Percentiles rank a stretch among this genome's conserved stretches.
Evolutionary conservation across 257 asterid species (phyloP).

Genomic region (Vinca minor): DNA sequence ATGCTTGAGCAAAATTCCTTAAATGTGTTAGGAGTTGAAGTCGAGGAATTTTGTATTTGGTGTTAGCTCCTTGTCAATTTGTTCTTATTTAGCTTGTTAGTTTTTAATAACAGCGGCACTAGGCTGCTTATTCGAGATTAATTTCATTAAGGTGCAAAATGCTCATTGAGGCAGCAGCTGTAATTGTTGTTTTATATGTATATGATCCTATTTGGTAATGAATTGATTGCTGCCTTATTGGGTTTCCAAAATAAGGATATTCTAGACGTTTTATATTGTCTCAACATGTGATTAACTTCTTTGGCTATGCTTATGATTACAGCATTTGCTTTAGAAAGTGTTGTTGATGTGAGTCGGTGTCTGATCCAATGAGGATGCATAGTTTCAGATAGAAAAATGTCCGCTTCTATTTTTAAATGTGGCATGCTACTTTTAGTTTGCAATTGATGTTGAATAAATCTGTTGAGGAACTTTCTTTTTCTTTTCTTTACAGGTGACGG

Average conservation of each 20-base stretch:
- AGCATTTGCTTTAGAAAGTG: background rate
- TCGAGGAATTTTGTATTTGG: too few relatives aligned
- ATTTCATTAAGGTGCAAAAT: too few relatives aligned
- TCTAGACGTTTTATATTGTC: background rate
- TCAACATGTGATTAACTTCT: background rate
- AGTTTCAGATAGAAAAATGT: background rate
- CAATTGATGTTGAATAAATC: background rate
- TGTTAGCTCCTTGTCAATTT: too few relatives aligned
- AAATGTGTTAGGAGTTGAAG: too few relatives aligned
- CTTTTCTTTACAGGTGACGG: constrained; percentile 52
- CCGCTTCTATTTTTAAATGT: background rate
- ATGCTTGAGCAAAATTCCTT: too few relatives aligned
- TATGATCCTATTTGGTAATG: background rate
- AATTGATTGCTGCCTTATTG: background rate
- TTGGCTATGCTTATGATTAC: background rate
- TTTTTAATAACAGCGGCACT: too few relatives aligned
- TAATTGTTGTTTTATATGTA: background rate
- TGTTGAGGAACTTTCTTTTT: constrained; percentile 6
- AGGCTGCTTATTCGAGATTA: too few relatives aligned
- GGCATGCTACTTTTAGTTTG: background rate
- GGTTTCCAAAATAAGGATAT: background rate
- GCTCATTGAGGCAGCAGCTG: too few relatives aligned
- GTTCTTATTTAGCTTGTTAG: too few relatives aligned
- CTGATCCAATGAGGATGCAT: background rate
- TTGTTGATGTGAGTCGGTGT: background rate